Evolutionary conservation across 179 eudicot species (phyloP).

Genomic region (Monotropa hypopitys): DNA sequence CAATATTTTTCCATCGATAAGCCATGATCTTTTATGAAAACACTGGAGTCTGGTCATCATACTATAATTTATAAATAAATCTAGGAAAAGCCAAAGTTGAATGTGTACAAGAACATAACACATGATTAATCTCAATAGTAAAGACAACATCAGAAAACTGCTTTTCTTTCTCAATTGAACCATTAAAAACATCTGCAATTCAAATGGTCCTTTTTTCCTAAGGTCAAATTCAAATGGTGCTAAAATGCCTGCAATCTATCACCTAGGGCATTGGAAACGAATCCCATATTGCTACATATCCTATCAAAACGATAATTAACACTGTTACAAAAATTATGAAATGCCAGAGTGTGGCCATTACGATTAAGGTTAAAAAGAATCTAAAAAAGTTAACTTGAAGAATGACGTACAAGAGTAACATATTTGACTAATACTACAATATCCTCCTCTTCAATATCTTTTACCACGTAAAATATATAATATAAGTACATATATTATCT

Average conservation of each 20-base stretch:
- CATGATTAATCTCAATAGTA: not conserved
- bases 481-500: not conserved
- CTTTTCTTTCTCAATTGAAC: conserved; percentile 1
- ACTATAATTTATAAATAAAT: not conserved
- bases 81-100: not conserved
- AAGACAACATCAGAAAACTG: not conserved
- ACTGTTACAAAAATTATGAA: not conserved
- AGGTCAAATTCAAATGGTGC: not conserved
- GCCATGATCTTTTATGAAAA: not conserved
- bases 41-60: not conserved
- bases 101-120: not conserved
- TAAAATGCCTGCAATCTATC: not conserved
- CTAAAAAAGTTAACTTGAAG: not conserved
- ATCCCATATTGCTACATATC: not conserved
- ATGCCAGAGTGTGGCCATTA: not conserved
- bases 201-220: not conserved
- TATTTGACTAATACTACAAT: not conserved
- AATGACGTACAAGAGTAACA: not conserved
- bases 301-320: not conserved
- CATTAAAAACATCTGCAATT: not conserved
- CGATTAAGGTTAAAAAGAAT: not conserved
- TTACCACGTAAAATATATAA: too few relatives aligned
- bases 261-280: not conserved
- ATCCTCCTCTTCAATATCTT: not conserved
- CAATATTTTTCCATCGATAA: not conserved